phyloP scores from a whole-genome alignment of 2,329 filamentous ascomycete species.

The Dichotomopilus funicola region DNA sequence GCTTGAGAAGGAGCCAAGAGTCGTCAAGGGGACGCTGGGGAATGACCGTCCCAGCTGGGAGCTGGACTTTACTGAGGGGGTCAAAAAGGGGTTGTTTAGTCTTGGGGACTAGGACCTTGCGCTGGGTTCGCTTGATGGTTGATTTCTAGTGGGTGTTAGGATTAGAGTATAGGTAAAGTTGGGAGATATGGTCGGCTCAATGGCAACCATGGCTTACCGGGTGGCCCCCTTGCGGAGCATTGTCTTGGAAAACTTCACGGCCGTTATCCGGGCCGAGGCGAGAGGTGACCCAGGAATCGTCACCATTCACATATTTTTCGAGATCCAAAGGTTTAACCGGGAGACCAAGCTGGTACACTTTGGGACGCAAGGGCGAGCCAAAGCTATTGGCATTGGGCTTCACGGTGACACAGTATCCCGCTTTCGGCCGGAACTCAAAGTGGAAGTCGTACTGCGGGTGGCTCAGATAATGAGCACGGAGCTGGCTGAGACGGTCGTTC shows the following conservation, averaged over 20 bases:
- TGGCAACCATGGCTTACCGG: slow-evolving; percentile 6
- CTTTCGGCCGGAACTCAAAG: slow-evolving; percentile 34
- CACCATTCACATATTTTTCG: slow-evolving; percentile 38
- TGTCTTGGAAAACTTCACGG: slow-evolving; percentile 23
- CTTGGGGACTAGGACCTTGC: slow-evolving; percentile 40
- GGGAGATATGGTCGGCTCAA: too few relatives aligned
- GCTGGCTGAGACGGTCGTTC: slow-evolving; percentile 41
- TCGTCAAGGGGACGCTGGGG: slow-evolving; percentile 40
- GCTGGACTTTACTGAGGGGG: slow-evolving; percentile 46
- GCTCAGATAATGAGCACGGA: slow-evolving; percentile 43
- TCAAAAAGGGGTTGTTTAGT: slow-evolving; percentile 51
- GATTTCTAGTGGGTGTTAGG: slow-evolving; percentile 13
- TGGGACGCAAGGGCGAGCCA: slow-evolving; percentile 23
- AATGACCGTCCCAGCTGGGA: slow-evolving; percentile 44
- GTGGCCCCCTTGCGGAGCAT: slow-evolving; percentile 11
- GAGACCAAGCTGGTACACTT: slow-evolving; percentile 38
- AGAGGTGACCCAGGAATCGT: slow-evolving; percentile 40
- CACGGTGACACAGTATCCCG: slow-evolving; percentile 36
- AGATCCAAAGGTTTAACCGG: slow-evolving; percentile 40
- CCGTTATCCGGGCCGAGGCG: slow-evolving; percentile 36
- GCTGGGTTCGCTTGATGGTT: slow-evolving; percentile 21
- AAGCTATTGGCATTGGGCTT: slow-evolving; percentile 24
- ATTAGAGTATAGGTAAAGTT: not conserved
- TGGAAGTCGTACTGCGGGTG: slow-evolving; percentile 41
- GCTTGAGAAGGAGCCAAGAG: slow-evolving; percentile 53